Percentiles rank a stretch among this genome's conserved stretches.
phyloP scores from a whole-genome alignment of 1,139 yeast species.

The Scheffersomyces insectosa region DNA sequence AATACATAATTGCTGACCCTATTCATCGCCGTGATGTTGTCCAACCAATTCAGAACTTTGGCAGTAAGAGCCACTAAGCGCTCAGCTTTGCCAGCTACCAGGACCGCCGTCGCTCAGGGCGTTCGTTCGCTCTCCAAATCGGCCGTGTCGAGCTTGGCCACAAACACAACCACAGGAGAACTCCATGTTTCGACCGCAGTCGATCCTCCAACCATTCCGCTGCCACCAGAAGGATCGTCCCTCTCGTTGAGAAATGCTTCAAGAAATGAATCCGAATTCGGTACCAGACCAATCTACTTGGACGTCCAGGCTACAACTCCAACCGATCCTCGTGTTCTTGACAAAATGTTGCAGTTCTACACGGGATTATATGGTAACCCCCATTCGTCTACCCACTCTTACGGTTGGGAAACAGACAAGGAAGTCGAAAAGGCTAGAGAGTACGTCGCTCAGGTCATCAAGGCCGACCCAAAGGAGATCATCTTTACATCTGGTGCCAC shows the following conservation, averaged over 20 bases:
- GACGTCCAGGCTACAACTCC: constrained; percentile 99
- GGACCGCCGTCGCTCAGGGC: too few species aligned
- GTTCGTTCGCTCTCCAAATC: too few species aligned
- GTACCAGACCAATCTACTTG: constrained; percentile 84
- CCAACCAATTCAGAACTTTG: constrained; percentile 4
- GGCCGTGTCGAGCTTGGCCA: constrained; percentile 7
- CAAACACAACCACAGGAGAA: constrained; percentile 18
- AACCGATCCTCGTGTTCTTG: constrained; percentile 94
- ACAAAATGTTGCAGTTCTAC: constrained; percentile 87
- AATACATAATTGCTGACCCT: too few species aligned
- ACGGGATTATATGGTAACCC: constrained; percentile 97
- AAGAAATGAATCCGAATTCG: constrained; percentile 48
- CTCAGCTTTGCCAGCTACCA: too few species aligned
- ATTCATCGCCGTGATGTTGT: too few species aligned
- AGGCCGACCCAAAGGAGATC: constrained; percentile 95
- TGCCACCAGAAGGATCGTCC: constrained; percentile 46
- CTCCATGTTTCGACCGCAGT: constrained; percentile 21
- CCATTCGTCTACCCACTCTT: constrained; percentile 95
- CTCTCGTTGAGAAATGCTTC: constrained; percentile 46
- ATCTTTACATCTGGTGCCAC: constrained; percentile 98
- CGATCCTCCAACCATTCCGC: constrained; percentile 8
- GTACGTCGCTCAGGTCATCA: constrained; percentile 77
- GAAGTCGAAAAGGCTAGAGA: constrained; percentile 88
- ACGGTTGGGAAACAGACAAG: constrained; percentile 98
- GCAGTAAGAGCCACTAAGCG: constrained; percentile 2